phyloP scores from a whole-genome alignment of 2,329 filamentous ascomycete species.

The Mollisiaceae sp. region DNA sequence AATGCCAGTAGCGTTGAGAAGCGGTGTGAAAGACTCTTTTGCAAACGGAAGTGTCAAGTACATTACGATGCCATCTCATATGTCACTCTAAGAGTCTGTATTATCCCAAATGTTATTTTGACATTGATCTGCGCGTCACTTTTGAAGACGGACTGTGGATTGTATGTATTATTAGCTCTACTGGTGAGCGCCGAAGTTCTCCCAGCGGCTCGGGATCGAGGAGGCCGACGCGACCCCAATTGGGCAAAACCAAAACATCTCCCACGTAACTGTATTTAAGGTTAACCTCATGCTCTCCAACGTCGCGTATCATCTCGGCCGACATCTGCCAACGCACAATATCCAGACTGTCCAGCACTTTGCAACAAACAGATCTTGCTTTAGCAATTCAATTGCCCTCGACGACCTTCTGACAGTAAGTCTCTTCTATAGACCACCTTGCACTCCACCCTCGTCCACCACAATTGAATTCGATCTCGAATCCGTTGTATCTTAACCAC shows the following conservation, averaged over 20 bases:
- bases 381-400: constrained; percentile 7
- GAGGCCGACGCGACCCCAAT: constrained; percentile 6
- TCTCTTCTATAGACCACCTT: background rate
- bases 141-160: background rate
- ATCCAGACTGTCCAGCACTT: background rate
- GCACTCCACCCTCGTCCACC: background rate
- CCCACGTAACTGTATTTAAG: background rate
- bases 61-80: background rate
- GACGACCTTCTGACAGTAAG: background rate
- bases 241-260: constrained; percentile 11
- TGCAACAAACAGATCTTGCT: background rate
- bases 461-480: background rate
- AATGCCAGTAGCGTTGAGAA: constrained; percentile 7
- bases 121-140: background rate
- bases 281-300: background rate
- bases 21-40: constrained; percentile 12
- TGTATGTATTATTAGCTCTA: background rate
- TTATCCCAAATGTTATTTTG: background rate
- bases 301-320: background rate
- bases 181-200: background rate
- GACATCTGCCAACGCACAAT: background rate
- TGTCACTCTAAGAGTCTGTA: background rate
- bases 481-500: background rate
- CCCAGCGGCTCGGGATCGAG: background rate
- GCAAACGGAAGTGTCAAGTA: constrained; percentile 15